phyloP scores from a whole-genome alignment of 1,139 yeast species.

The Candida labiduridarum region DNA sequence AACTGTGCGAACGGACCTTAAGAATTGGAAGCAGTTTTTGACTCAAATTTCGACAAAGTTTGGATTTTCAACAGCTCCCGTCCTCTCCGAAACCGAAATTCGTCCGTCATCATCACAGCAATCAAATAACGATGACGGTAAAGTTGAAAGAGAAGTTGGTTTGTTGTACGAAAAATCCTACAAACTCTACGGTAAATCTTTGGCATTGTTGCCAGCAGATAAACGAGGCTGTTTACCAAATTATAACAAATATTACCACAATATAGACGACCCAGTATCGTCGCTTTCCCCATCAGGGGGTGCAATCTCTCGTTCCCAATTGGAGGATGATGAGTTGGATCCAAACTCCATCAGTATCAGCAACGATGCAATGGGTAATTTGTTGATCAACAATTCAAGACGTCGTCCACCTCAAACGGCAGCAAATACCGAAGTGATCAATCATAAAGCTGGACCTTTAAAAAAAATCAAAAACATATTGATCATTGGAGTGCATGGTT shows the following conservation, averaged over 20 bases:
- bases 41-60: conserved; percentile 39
- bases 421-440: conserved; percentile 27
- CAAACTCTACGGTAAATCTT: conserved; percentile 41
- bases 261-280: conserved; percentile 1
- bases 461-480: conserved; percentile 55
- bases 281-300: neutral
- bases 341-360: conserved; percentile 41
- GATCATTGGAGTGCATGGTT: conserved; percentile 93
- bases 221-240: conserved; percentile 50
- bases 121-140: conserved; percentile 17
- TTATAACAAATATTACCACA: conserved; percentile 33
- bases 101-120: conserved; percentile 11
- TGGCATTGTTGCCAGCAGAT: conserved; percentile 39
- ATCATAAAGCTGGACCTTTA: conserved; percentile 35
- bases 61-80: conserved; percentile 39
- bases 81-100: conserved; percentile 17
- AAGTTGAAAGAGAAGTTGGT: conserved; percentile 38
- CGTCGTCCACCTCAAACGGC: conserved; percentile 13
- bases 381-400: conserved; percentile 33
- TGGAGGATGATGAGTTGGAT: conserved; percentile 33
- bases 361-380: conserved; percentile 49
- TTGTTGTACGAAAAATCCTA: conserved; percentile 43
- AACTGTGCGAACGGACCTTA: conserved; percentile 26
- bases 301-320: conserved; percentile 23
- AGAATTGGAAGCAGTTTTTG: conserved; percentile 41